Percentiles rank a stretch among this genome's conserved stretches.
These are phyloP conservation scores for Coemansia sp. DNA, from an alignment of 192 early-diverging fungal genomes.

Conservation along the genomic window DNA sequence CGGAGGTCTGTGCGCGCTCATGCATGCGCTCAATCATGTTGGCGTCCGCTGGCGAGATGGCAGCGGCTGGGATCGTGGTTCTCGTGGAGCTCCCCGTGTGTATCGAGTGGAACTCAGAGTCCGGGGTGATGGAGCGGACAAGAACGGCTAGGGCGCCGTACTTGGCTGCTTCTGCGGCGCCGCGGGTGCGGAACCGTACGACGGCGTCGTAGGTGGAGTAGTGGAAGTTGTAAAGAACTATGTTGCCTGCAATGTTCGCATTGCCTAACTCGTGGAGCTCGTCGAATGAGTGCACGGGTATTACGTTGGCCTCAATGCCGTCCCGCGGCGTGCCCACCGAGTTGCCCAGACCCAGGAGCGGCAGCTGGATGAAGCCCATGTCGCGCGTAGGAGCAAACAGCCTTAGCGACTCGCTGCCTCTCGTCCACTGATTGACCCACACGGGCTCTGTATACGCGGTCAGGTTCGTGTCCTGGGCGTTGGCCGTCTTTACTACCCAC, in stretches of 20 bases:
- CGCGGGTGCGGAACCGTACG: slow-evolving; percentile 25
- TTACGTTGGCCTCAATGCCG: slow-evolving; percentile 52
- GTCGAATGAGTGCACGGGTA: slow-evolving; percentile 56
- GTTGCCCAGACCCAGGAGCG: slow-evolving; percentile 57
- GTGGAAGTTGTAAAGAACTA: slow-evolving; percentile 56
- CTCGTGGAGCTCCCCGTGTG: slow-evolving; percentile 56
- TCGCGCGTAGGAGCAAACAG: slow-evolving; percentile 54
- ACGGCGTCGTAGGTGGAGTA: slow-evolving; percentile 30
- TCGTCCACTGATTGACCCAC: slow-evolving; percentile 53
- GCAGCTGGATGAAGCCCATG: slow-evolving; percentile 39
- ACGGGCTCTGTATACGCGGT: slow-evolving; percentile 59
- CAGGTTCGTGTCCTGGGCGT: slow-evolving; percentile 36
- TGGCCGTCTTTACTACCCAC: slow-evolving; percentile 56
- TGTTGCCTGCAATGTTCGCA: slow-evolving; percentile 38
- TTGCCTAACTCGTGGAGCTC: slow-evolving; percentile 50
- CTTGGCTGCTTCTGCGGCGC: slow-evolving; percentile 39
- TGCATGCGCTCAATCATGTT: slow-evolving; percentile 55
- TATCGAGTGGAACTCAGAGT: slow-evolving; percentile 51
- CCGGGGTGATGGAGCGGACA: slow-evolving; percentile 53
- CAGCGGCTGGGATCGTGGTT: slow-evolving; percentile 56
- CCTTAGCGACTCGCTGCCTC: slow-evolving; percentile 58
- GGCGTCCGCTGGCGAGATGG: slow-evolving; percentile 58
- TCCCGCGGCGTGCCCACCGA: slow-evolving; percentile 46
- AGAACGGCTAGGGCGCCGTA: slow-evolving; percentile 57
- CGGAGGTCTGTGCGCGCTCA: slow-evolving; percentile 38